Evolutionary conservation across 2,329 filamentous ascomycete species (phyloP).

Genomic region (Fusarium brevicatenulatum): DNA sequence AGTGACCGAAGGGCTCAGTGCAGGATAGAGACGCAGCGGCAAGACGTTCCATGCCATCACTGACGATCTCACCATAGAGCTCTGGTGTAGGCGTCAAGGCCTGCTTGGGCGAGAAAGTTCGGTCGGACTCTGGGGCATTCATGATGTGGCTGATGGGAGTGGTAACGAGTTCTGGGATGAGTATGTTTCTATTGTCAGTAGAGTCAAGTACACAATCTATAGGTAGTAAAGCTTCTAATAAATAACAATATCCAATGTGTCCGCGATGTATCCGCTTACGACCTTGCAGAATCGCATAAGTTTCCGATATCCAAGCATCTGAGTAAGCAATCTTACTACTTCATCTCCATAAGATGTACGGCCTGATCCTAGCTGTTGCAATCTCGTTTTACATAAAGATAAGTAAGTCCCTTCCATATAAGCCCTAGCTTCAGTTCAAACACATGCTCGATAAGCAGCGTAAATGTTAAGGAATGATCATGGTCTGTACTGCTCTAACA

Average conservation of each 20-base stretch:
- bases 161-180: too few species aligned
- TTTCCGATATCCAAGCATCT: background rate
- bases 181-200: too few species aligned
- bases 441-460: too few species aligned
- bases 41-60: constrained; percentile 1
- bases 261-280: background rate
- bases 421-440: too few species aligned
- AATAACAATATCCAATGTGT: rapidly evolving
- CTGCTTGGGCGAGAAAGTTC: background rate
- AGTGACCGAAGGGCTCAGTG: rapidly evolving
- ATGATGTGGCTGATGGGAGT: background rate
- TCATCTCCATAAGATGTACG: background rate
- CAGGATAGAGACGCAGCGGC: background rate
- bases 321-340: background rate
- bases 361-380: too few species aligned
- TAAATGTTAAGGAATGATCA: too few species aligned
- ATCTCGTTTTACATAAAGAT: too few species aligned
- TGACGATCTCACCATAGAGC: constrained; percentile 1
- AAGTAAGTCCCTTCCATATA: too few species aligned
- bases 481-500: too few species aligned
- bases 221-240: too few species aligned
- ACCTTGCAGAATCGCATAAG: background rate
- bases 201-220: too few species aligned
- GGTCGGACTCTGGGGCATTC: background rate
- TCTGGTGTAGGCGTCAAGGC: constrained; percentile 10